These are phyloP conservation scores for Sequoia sempervirens DNA, from an alignment of 75 land plant species.

Conservation along the genomic window DNA sequence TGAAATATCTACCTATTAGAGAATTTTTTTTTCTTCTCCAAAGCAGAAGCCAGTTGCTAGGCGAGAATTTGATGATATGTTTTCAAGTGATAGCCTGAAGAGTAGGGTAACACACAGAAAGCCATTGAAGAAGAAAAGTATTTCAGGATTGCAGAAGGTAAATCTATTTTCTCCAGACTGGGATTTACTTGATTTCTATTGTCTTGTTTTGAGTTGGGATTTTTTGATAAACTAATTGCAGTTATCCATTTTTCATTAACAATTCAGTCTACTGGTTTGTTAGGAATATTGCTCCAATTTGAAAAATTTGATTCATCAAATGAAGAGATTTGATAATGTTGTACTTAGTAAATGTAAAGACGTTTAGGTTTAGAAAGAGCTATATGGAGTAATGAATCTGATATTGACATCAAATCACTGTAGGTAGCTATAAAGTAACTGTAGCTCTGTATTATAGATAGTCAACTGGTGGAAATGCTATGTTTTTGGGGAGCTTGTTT, in stretches of 20 bases:
- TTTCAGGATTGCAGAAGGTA: slow-evolving; percentile 6
- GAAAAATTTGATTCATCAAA: not conserved
- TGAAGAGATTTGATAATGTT: not conserved
- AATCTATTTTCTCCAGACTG: not conserved
- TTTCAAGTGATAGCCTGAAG: not conserved
- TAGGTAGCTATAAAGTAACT: not conserved
- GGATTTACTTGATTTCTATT: not conserved
- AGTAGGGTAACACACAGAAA: not conserved
- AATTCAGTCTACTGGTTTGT: not conserved
- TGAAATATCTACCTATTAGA: not conserved
- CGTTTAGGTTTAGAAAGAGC: not conserved
- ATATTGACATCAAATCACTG: not conserved
- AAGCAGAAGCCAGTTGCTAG: not conserved
- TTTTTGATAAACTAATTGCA: not conserved
- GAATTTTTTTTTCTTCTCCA: not conserved
- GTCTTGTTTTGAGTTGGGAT: not conserved
- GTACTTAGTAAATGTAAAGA: not conserved
- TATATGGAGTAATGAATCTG: not conserved
- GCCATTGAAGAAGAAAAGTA: not conserved
- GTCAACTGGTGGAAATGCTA: not conserved
- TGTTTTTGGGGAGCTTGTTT: not conserved
- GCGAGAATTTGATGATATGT: not conserved
- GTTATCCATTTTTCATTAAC: not conserved
- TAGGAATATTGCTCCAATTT: not conserved
- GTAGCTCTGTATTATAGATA: not conserved